Evolutionary conservation across 257 asterid genomes (phyloP), one percentile per base, ranked within the genome.

Genomic region (Salvia miltiorrhiza): DNA sequence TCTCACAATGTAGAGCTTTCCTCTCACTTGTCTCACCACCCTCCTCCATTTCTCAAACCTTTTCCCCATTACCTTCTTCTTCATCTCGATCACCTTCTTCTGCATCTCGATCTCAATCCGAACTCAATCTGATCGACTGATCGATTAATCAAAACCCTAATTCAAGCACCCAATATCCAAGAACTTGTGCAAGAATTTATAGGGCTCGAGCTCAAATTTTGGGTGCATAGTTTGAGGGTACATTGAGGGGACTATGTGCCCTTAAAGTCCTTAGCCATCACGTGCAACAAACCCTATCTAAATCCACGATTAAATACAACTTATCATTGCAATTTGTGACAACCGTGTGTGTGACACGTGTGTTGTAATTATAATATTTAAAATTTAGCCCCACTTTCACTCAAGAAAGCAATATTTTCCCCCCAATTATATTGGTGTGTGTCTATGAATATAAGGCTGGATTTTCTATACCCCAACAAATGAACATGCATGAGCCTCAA

Each of bases 11-110:
- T 78, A 62, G 43, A 83, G 73, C 74, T 67, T 83, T 16, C 84
- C 86, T 54, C 59, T 78, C 68, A 78, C 67, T 66, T 81, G 79
- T 41, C 81, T 83, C 76, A 49, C 63, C 77, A 83, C 77, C 76
- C 77, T 83, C 78, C 67, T 73, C 86, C 81, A 81, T 75, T 76
- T 83, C 43, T 80, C 72, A 7, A 69, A 58, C 41, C 73, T 73
- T 78, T 66, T 76, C 69, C 63, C 74, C 83, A 74, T 71, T 5
- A 13, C 71, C 65, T 21, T 33, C 55, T 49, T 11, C 23, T 3
- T 21, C 10, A 1, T 26, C 30, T 26, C 3, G 3, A 1, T 26
- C 30, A 1, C 3, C 30, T 26, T 26, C 30, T 26, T 26, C 30
- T 26, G 1, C 30, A 1, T 26, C 30, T 26, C n/a, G n/a, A n/a